phyloP scores from a whole-genome alignment of 371 early-diverging fungal genomes.

The Syncephalis plumigaleata region DNA sequence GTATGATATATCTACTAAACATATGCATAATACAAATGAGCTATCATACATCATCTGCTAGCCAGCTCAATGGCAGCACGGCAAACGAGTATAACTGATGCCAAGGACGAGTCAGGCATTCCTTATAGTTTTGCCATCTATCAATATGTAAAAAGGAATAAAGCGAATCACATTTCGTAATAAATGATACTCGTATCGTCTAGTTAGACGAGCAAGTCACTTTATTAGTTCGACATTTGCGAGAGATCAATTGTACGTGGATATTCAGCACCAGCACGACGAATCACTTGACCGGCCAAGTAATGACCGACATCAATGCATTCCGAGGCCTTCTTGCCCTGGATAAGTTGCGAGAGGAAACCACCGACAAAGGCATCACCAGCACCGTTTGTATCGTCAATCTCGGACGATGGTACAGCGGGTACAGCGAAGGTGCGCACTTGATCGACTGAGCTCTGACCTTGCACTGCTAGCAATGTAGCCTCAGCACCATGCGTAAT shows the following conservation, averaged over 20 bases:
- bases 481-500: constrained; percentile 79
- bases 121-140: too few species aligned
- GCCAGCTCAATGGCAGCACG: too few species aligned
- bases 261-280: constrained; percentile 73
- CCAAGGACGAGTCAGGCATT: too few species aligned
- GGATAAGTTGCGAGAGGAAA: constrained; percentile 69
- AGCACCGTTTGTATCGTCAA: constrained; percentile 94
- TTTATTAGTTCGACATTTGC: too few species aligned
- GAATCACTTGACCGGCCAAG: constrained; percentile 78
- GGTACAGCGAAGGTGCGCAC: constrained; percentile 49
- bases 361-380: constrained; percentile 96
- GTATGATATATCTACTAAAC: too few species aligned
- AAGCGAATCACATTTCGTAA: too few species aligned
- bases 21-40: too few species aligned
- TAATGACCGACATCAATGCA: constrained; percentile 81
- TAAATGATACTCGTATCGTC: too few species aligned
- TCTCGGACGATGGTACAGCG: constrained; percentile 40
- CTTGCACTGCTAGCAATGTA: constrained; percentile 49
- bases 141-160: too few species aligned
- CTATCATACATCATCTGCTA: too few species aligned
- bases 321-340: constrained; percentile 37
- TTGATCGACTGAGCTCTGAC: constrained; percentile 3
- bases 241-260: constrained; percentile 14
- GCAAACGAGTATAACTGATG: too few species aligned
- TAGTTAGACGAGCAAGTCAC: too few species aligned